Evolutionary conservation across 1,139 yeast genomes (phyloP).

Genomic region (Wickerhamiella pararugosa): DNA sequence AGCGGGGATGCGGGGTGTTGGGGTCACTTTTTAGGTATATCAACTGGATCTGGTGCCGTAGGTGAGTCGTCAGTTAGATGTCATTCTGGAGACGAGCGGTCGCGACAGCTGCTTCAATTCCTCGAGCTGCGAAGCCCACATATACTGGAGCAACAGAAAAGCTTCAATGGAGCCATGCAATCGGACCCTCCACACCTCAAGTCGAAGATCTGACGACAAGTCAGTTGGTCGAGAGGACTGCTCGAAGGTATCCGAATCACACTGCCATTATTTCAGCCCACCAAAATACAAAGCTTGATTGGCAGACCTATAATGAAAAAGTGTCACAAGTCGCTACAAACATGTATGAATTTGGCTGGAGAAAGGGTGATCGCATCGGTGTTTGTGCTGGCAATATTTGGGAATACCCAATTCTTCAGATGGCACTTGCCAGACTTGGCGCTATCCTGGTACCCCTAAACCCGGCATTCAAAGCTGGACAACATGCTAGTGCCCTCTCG

Average conservation of each 20-base stretch:
- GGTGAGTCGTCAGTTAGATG: no score
- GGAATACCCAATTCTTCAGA: constrained; percentile 22
- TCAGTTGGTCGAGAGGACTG: constrained; percentile 13
- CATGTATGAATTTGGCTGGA: constrained; percentile 15
- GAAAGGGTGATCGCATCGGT: constrained; percentile 21
- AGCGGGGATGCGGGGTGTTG: no score
- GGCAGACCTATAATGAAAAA: constrained; percentile 16
- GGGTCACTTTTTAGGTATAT: no score
- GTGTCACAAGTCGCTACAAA: constrained; percentile 17
- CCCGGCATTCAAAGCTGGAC: constrained; percentile 23
- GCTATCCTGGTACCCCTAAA: constrained; percentile 23
- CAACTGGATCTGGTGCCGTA: no score
- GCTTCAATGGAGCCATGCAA: no score
- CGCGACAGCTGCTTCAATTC: no score
- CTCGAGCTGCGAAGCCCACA: no score
- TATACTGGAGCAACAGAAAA: no score
- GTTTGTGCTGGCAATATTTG: constrained; percentile 23
- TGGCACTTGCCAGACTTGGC: constrained; percentile 22
- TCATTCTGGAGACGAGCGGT: no score
- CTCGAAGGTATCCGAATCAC: constrained; percentile 10
- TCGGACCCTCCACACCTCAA: constrained; percentile 9
- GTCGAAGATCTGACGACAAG: constrained; percentile 17
- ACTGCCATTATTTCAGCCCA: constrained; percentile 20
- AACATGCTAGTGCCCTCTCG: constrained; percentile 19
- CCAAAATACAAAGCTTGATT: constrained; percentile 17